phyloP scores from a whole-genome alignment of 2,329 filamentous ascomycete species.

The Zasmidium angulare region DNA sequence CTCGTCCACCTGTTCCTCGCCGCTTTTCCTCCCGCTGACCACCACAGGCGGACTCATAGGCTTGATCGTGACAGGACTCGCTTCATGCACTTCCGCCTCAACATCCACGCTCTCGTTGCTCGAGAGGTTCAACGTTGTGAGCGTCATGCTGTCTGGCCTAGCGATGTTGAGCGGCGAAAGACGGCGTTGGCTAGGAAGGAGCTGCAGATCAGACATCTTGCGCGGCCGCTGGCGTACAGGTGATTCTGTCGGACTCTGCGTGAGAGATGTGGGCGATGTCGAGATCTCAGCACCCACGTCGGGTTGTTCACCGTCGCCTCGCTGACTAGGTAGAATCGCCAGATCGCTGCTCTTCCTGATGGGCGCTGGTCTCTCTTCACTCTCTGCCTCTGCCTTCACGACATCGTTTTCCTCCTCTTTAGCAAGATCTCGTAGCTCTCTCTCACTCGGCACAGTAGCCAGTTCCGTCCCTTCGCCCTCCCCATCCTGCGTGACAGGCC shows the following conservation, averaged over 20 bases:
- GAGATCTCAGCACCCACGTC: too few relatives aligned
- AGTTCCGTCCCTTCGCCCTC: slow-evolving; percentile 7
- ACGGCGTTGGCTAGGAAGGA: slow-evolving; percentile 24
- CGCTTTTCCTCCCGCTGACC: slow-evolving; percentile 10
- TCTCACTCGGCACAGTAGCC: slow-evolving; percentile 5
- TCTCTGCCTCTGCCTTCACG: not conserved
- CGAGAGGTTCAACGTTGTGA: slow-evolving; percentile 3
- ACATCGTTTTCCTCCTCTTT: not conserved
- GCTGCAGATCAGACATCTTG: slow-evolving; percentile 22
- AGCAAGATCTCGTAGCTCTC: not conserved
- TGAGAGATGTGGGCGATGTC: not conserved
- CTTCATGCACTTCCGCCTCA: not conserved
- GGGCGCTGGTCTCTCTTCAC: not conserved
- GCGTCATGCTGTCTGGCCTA: slow-evolving; percentile 5
- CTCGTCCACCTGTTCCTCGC: not conserved
- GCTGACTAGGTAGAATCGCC: slow-evolving; percentile 1
- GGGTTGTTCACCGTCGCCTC: not conserved
- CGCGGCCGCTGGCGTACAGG: slow-evolving; percentile 16
- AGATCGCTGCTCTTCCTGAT: slow-evolving; percentile 2
- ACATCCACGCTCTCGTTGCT: slow-evolving; percentile 2
- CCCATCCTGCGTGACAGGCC: not conserved
- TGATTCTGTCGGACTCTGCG: slow-evolving; percentile 7
- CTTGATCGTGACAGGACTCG: slow-evolving; percentile 9
- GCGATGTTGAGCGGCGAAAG: slow-evolving; percentile 2
- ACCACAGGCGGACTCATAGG: not conserved